These are phyloP conservation scores for Thymus quinquecostatus DNA, from an alignment of 257 asterid species.

Conservation along the genomic window DNA sequence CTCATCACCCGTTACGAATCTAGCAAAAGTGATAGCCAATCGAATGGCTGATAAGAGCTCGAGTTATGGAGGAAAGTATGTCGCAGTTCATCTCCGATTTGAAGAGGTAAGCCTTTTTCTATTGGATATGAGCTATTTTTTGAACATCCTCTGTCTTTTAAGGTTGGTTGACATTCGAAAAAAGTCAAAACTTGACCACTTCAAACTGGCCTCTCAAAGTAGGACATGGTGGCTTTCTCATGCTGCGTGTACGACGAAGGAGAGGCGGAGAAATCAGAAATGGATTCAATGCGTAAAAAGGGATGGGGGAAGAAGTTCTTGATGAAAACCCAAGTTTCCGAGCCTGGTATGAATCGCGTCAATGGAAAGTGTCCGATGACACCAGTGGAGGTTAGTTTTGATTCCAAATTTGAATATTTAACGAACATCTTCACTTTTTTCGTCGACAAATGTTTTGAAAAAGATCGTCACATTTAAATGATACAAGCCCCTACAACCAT, in stretches of 20 bases:
- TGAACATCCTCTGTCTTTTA: too few species aligned
- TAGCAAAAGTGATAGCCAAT: slow-evolving; percentile 52
- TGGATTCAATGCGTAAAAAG: slow-evolving; percentile 65
- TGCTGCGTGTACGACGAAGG: slow-evolving; percentile 83
- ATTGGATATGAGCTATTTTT: background rate
- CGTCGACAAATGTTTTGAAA: background rate
- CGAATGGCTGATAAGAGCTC: slow-evolving; percentile 72
- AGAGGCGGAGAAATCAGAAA: slow-evolving; percentile 58
- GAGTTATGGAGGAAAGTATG: slow-evolving; percentile 62
- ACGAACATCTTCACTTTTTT: background rate
- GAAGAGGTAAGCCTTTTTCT: slow-evolving; percentile 59
- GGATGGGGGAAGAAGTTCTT: slow-evolving; percentile 87
- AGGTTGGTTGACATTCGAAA: background rate
- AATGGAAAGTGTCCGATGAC: slow-evolving; percentile 93
- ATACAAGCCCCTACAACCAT: slow-evolving; percentile 19
- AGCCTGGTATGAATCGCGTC: slow-evolving; percentile 68
- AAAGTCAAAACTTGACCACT: background rate
- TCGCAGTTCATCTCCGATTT: slow-evolving; percentile 83
- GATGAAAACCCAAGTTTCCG: slow-evolving; percentile 46
- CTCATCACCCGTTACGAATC: slow-evolving; percentile 60
- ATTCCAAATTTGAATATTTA: background rate
- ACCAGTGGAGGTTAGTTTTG: slow-evolving; percentile 82
- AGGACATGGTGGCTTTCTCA: slow-evolving; percentile 98
- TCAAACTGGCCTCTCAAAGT: slow-evolving; percentile 19
- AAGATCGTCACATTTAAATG: slow-evolving; percentile 1